Conservation (phyloP, 2,329 filamentous ascomycete genomes). For the Chrysosporium queenslandicum region DNA sequence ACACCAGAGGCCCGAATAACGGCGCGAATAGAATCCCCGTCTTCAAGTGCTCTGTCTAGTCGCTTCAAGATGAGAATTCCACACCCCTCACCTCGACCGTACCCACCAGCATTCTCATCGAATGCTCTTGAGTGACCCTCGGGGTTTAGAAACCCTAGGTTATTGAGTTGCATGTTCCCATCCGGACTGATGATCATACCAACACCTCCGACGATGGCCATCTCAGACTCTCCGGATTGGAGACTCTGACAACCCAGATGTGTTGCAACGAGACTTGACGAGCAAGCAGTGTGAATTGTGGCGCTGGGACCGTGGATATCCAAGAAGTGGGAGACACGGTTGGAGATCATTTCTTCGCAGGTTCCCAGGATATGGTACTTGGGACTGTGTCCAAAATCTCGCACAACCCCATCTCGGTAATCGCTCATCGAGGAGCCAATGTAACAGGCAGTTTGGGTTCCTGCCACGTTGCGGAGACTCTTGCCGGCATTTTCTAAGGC, state of each 20-base stretch:
- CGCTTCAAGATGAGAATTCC: slow-evolving; percentile 33
- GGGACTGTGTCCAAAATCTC: neutral
- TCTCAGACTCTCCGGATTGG: slow-evolving; percentile 14
- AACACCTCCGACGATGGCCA: slow-evolving; percentile 6
- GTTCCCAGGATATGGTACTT: neutral
- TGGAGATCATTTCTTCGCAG: slow-evolving; percentile 20
- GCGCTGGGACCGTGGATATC: slow-evolving; percentile 23
- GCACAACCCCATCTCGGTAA: neutral
- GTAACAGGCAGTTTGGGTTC: neutral
- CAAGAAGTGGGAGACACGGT: slow-evolving; percentile 24
- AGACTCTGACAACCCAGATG: slow-evolving; percentile 24
- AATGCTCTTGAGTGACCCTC: slow-evolving; percentile 22
- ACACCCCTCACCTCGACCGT: slow-evolving; percentile 37
- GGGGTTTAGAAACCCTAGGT: neutral
- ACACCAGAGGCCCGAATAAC: slow-evolving; percentile 32
- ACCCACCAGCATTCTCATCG: slow-evolving; percentile 34
- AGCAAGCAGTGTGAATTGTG: slow-evolving; percentile 25
- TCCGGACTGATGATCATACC: neutral
- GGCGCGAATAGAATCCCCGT: slow-evolving; percentile 35
- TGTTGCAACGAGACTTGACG: slow-evolving; percentile 21
- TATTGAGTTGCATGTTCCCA: neutral
- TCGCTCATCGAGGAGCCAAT: neutral
- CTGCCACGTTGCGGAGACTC: neutral
- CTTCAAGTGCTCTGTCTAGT: slow-evolving; percentile 31
- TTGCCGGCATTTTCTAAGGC: neutral